Evolutionary conservation across 257 asterid genomes (phyloP).

Genomic region (Penstemon eatonii): DNA sequence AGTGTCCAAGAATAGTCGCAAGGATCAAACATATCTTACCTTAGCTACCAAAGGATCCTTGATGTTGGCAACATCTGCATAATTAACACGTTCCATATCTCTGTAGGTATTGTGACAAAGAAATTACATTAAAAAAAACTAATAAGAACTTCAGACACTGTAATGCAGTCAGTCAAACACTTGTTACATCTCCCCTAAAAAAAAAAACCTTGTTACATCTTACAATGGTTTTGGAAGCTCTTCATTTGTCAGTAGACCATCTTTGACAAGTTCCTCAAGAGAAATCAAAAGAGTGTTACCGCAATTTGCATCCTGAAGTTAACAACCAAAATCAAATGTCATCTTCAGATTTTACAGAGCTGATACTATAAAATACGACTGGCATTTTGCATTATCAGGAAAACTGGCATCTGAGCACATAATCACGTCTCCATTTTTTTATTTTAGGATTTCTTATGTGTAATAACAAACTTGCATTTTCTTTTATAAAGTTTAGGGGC

Average conservation of each 20-base stretch:
- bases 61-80: slow-evolving; percentile 59
- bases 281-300: slow-evolving; percentile 92
- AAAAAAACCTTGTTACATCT: slow-evolving; percentile 26
- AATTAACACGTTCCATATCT: slow-evolving; percentile 70
- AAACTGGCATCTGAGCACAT: slow-evolving; percentile 8
- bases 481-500: slow-evolving; percentile 6
- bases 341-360: slow-evolving; percentile 11
- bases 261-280: slow-evolving; percentile 87
- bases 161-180: slow-evolving; percentile 9
- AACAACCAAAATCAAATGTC: slow-evolving; percentile 8
- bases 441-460: not conserved
- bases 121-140: slow-evolving; percentile 7
- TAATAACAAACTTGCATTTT: too few species aligned
- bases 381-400: not conserved
- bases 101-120: slow-evolving; percentile 43
- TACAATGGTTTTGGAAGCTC: slow-evolving; percentile 94
- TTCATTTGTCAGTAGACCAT: slow-evolving; percentile 70
- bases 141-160: slow-evolving; percentile 11
- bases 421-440: not conserved
- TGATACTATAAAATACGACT: not conserved
- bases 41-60: slow-evolving; percentile 81
- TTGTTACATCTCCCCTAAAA: slow-evolving; percentile 23
- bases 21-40: slow-evolving; percentile 42
- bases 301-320: slow-evolving; percentile 93
- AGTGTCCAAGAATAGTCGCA: slow-evolving; percentile 17